Percentiles rank a stretch among this genome's conserved stretches.
These are phyloP conservation scores for Prunus yedoensis DNA, from an alignment of 331 rosid species.

Conservation along the genomic window DNA sequence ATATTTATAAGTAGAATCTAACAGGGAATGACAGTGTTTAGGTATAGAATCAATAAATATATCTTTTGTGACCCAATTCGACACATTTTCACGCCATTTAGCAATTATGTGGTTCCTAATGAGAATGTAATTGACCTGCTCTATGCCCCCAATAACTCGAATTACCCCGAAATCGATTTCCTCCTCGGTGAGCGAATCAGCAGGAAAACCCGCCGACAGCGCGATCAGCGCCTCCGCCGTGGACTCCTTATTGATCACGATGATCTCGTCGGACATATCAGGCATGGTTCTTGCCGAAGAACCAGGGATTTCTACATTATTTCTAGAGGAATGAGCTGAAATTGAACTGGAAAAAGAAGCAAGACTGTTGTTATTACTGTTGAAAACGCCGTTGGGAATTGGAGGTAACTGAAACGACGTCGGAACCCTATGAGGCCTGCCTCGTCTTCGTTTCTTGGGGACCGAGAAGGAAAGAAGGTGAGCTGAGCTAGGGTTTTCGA, in stretches of 20 bases:
- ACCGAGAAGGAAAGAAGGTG: conserved; percentile 60
- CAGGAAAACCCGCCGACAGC: conserved; percentile 80
- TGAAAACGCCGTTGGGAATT: conserved; percentile 23
- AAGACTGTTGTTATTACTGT: conserved; percentile 28
- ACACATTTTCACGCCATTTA: conserved; percentile 86
- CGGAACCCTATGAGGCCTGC: conserved; percentile 70
- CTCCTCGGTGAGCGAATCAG: conserved; percentile 87
- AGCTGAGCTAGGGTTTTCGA: conserved; percentile 27
- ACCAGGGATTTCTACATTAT: conserved; percentile 31
- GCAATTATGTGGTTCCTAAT: conserved; percentile 89
- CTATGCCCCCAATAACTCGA: conserved; percentile 78
- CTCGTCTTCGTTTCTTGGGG: conserved; percentile 88
- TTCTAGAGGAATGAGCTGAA: conserved; percentile 31
- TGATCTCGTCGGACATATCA: conserved; percentile 73
- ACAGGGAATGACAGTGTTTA: conserved; percentile 53
- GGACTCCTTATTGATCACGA: conserved; percentile 81
- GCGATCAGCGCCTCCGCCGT: conserved; percentile 84
- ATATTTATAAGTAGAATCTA: conserved; percentile 73
- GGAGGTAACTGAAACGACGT: conserved; percentile 53
- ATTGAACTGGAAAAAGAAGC: conserved; percentile 35
- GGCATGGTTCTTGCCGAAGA: conserved; percentile 17
- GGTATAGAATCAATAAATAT: conserved; percentile 65
- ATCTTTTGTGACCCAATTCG: conserved; percentile 73
- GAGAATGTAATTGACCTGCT: conserved; percentile 87
- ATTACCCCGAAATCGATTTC: conserved; percentile 79